Evolutionary conservation across 371 early-diverging fungal species (phyloP).

Genomic region (Apophysomyces sp.): DNA sequence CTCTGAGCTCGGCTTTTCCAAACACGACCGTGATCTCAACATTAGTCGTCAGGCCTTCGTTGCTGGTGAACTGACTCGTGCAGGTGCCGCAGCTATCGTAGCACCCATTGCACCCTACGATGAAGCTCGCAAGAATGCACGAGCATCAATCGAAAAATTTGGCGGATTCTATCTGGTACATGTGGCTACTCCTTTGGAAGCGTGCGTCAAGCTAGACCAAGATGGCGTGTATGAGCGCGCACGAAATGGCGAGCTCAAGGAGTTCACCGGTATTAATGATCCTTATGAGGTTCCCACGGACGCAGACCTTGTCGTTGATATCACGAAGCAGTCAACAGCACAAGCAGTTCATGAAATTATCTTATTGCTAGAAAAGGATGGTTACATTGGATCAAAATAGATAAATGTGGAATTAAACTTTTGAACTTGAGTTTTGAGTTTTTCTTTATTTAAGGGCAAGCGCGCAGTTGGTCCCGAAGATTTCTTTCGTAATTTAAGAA

Average conservation of each 20-base stretch:
- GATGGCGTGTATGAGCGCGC: constrained; percentile 81
- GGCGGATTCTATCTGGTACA: constrained; percentile 87
- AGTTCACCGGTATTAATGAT: constrained; percentile 89
- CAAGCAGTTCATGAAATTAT: constrained; percentile 90
- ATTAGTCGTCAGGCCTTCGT: constrained; percentile 83
- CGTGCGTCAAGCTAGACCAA: constrained; percentile 74
- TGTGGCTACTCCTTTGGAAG: constrained; percentile 80
- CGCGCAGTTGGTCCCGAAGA: background rate
- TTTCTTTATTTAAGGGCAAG: background rate
- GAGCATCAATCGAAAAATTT: constrained; percentile 55
- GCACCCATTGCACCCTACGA: constrained; percentile 91
- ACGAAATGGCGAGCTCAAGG: constrained; percentile 73
- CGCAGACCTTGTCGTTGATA: constrained; percentile 70
- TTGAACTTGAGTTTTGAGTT: background rate
- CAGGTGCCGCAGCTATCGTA: constrained; percentile 85
- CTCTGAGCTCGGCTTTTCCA: constrained; percentile 80
- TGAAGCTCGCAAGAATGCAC: constrained; percentile 69
- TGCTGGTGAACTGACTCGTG: constrained; percentile 80
- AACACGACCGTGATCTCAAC: constrained; percentile 82
- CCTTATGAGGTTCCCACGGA: constrained; percentile 78
- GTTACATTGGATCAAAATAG: constrained; percentile 68
- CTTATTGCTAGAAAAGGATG: constrained; percentile 81
- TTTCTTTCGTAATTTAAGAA: no score
- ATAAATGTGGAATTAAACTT: background rate
- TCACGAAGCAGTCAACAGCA: constrained; percentile 62